Conservation (phyloP, 306 rosid species). For the Lathyrus aphaca region DNA sequence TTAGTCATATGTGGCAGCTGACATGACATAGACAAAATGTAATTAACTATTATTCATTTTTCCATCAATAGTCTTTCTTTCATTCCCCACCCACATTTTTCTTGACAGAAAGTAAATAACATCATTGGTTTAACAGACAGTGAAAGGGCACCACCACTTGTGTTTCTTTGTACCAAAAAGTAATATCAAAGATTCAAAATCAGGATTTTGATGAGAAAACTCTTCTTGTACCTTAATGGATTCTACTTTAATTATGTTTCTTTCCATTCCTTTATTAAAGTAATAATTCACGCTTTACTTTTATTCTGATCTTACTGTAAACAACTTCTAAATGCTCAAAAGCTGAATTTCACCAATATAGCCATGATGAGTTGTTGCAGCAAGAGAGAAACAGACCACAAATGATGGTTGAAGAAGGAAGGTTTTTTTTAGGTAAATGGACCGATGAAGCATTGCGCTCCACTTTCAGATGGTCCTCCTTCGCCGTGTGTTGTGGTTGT, state of each 20-base stretch:
- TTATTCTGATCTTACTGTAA: conserved; percentile 39
- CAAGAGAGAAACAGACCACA: too few relatives aligned
- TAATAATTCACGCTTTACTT: conserved; percentile 28
- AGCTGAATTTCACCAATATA: conserved; percentile 12
- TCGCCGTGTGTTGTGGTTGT: too few relatives aligned
- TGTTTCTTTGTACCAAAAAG: conserved; percentile 38
- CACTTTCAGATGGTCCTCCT: too few relatives aligned
- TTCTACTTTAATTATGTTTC: conserved; percentile 33
- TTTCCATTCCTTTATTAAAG: conserved; percentile 43
- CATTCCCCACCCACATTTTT: neutral
- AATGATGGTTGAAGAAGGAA: too few relatives aligned
- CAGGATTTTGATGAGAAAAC: conserved; percentile 1
- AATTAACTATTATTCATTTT: too few relatives aligned
- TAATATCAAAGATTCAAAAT: conserved; percentile 7
- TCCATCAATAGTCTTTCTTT: neutral
- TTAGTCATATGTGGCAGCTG: too few relatives aligned
- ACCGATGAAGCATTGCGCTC: too few relatives aligned
- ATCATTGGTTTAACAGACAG: conserved; percentile 33
- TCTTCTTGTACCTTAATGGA: conserved; percentile 39
- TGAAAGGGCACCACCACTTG: conserved; percentile 41
- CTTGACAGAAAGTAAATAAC: conserved; percentile 32
- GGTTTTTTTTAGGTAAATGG: too few relatives aligned
- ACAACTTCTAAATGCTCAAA: conserved; percentile 29
- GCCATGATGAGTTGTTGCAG: too few relatives aligned
- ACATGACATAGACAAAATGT: too few relatives aligned